Evolutionary conservation across 495 filamentous ascomycete species (phyloP), one percentile per base, ranked within the genome.

Genomic region (Neurospora sp.): DNA sequence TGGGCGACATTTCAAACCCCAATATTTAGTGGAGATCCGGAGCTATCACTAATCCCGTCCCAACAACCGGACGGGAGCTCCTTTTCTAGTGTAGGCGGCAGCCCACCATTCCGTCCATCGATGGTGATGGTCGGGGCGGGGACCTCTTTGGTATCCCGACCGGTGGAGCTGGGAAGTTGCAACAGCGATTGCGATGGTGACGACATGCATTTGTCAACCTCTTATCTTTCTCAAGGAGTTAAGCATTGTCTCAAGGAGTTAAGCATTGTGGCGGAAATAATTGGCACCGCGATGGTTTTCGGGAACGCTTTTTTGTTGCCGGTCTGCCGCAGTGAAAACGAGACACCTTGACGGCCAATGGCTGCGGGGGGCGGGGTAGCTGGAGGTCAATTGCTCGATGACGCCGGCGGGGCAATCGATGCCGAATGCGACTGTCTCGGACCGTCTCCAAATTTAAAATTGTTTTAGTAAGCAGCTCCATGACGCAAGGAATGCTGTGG

Each of bases 111-210:
- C 20, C 35, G 31, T 14, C n/a, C 22, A 42, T 14, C n/a, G 20
- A 42, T 72, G n/a, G 20, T 53, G 16, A 41, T 53, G 42, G 31
- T 35, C 59, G 65, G 38, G 39, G 20, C 59, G 65, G 70, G 65
- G 39, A 68, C 37, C 20, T 14, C 14, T 71, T 69, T 76, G 59
- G 53, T 73, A 72, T 73, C 71, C 73, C 73, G 53, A 71, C 68
- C 42, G 70, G 74, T 16, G 69, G 69, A 44, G 20, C 41, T 48
- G 14, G 16, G 41, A 27, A 41, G 73, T 74, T 71, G 72, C 75
- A 77, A 77, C 74, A 72, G 73, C 69, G 40, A 68, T 74, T 69
- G 53, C 20, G 22, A 40, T 53, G 70, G 75, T 78, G 75, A 77
- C 77, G 77, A 77, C 77, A 79, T 79, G 2, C 44, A 70, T 70